phyloP scores from a whole-genome alignment of 2,329 filamentous ascomycete species.

The Neonectria faginata region DNA sequence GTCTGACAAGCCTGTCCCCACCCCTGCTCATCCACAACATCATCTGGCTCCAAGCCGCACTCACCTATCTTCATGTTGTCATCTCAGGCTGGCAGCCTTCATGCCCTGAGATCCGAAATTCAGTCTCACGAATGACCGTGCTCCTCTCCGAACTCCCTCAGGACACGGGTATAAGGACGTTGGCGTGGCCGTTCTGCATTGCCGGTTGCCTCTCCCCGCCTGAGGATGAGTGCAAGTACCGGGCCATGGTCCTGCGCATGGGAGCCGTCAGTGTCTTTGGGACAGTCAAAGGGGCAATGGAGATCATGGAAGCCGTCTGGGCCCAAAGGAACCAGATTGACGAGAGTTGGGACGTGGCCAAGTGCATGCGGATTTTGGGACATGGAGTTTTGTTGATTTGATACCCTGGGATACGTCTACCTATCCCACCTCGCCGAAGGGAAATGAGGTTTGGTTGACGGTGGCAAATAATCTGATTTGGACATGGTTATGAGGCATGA shows the following conservation, averaged over 20 bases:
- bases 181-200: constrained; percentile 58
- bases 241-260: constrained; percentile 55
- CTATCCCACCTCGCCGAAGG: neutral
- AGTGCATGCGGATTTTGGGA: constrained; percentile 56
- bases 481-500: constrained; percentile 12
- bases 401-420: constrained; percentile 38
- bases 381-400: constrained; percentile 55
- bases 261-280: constrained; percentile 60
- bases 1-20: constrained; percentile 37
- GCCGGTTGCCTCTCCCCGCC: constrained; percentile 55
- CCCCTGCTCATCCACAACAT: constrained; percentile 48
- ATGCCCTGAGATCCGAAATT: constrained; percentile 53
- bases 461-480: neutral
- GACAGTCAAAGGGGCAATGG: constrained; percentile 56
- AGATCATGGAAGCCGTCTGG: constrained; percentile 62
- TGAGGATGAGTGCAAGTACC: constrained; percentile 57
- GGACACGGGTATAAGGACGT: constrained; percentile 49
- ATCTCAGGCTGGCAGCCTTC: constrained; percentile 64
- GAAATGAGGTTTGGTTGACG: neutral
- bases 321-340: constrained; percentile 53
- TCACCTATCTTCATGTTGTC: constrained; percentile 62
- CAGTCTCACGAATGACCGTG: constrained; percentile 50
- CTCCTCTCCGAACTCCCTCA: constrained; percentile 50
- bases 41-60: constrained; percentile 62
- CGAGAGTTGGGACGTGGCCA: constrained; percentile 58